These are phyloP conservation scores for Erucastrum elatum DNA, from an alignment of 345 rosid species.

Conservation along the genomic window DNA sequence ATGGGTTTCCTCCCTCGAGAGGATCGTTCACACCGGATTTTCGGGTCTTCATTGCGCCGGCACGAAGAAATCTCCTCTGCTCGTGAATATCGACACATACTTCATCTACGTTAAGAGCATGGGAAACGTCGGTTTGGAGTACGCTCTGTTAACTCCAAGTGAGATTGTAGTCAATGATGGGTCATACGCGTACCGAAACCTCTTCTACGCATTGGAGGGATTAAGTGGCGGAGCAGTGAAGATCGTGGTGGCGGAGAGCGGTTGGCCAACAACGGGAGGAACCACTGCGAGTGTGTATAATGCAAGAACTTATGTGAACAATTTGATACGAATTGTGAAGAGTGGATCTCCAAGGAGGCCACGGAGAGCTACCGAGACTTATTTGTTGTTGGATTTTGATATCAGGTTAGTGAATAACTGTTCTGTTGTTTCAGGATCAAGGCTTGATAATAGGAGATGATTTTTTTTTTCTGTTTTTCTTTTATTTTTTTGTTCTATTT, in stretches of 20 bases:
- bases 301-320: conserved; percentile 54
- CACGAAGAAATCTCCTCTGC: conserved; percentile 42
- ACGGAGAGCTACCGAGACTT: conserved; percentile 54
- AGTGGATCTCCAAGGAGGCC: conserved; percentile 45
- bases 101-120: conserved; percentile 27
- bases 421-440: conserved; percentile 48
- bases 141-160: conserved; percentile 40
- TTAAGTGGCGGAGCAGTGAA: conserved; percentile 46
- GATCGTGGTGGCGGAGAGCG: conserved; percentile 60
- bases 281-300: conserved; percentile 41
- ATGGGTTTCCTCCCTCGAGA: conserved; percentile 42
- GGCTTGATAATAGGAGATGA: too few relatives aligned
- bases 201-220: conserved; percentile 63
- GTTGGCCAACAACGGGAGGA: conserved; percentile 68
- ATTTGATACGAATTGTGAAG: conserved; percentile 51
- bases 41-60: conserved; percentile 34
- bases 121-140: conserved; percentile 39
- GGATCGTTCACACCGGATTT: conserved; percentile 38
- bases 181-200: conserved; percentile 42
- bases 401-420: conserved; percentile 40
- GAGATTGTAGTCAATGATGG: conserved; percentile 26
- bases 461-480: neutral
- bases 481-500: neutral
- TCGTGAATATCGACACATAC: conserved; percentile 45
- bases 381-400: conserved; percentile 52